Evolutionary conservation across 2,329 filamentous ascomycete genomes (phyloP).

Genomic region (Tolypocladium album): DNA sequence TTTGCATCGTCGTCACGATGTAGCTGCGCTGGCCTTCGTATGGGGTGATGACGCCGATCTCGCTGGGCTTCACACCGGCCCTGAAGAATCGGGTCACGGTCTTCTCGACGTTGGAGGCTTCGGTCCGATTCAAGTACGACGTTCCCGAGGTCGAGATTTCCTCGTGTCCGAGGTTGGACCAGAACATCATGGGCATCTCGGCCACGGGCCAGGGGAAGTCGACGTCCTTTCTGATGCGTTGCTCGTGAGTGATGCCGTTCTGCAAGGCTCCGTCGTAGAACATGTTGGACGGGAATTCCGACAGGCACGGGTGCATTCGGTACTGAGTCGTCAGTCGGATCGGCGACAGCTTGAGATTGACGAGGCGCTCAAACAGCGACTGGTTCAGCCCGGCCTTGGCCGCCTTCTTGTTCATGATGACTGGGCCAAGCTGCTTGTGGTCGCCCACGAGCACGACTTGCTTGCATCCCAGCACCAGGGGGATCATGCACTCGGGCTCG

Average conservation of each 20-base stretch:
- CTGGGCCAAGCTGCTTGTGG: constrained; percentile 93
- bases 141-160: constrained; percentile 97
- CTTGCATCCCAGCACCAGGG: constrained; percentile 92
- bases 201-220: constrained; percentile 96
- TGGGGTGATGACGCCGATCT: constrained; percentile 96
- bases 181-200: constrained; percentile 99
- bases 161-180: constrained; percentile 95
- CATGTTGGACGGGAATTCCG: constrained; percentile 98
- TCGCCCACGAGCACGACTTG: constrained; percentile 98
- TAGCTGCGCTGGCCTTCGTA: constrained; percentile 98
- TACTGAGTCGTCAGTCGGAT: constrained; percentile 96
- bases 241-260: constrained; percentile 85
- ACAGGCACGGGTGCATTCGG: constrained; percentile 96
- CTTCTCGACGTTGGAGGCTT: constrained; percentile 96
- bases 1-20: constrained; percentile 99
- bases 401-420: constrained; percentile 99
- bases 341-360: constrained; percentile 80
- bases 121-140: constrained; percentile 94
- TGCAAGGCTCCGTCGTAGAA: constrained; percentile 97
- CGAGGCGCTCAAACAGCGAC: constrained; percentile 93
- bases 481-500: constrained; percentile 98
- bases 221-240: constrained; percentile 82
- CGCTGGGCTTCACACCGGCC: constrained; percentile 83
- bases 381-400: constrained; percentile 96
- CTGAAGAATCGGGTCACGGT: constrained; percentile 98